These are phyloP conservation scores for Boletales sp. DNA, from an alignment of 768 basidiomycete genomes.

Conservation along the genomic window DNA sequence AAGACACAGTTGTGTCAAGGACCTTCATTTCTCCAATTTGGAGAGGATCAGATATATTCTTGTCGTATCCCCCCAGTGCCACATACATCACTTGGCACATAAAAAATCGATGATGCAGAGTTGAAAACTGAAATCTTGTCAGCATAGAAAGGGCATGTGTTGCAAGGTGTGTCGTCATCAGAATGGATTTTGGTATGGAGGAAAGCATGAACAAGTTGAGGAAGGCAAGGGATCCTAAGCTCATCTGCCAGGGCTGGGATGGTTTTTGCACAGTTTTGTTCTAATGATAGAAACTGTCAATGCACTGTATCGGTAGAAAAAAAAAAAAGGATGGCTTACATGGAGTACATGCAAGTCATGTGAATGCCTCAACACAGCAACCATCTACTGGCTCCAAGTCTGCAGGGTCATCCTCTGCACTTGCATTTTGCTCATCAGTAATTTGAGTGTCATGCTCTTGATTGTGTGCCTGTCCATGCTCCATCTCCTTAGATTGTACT, in stretches of 20 bases:
- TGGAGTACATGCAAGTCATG: background rate
- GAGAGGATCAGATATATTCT: background rate
- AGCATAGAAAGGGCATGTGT: background rate
- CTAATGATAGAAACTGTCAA: background rate
- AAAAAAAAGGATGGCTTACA: background rate
- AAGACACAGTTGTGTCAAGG: conserved; percentile 21
- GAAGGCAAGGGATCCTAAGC: background rate
- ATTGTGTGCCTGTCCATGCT: no score
- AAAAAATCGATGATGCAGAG: background rate
- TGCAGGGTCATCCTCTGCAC: no score
- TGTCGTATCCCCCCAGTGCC: background rate
- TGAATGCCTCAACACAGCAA: background rate
- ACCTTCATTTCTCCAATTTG: conserved; percentile 12
- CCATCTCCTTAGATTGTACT: no score
- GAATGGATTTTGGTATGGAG: no score
- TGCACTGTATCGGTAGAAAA: no score
- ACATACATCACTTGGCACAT: background rate
- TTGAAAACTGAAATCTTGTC: background rate
- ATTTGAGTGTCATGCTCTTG: background rate
- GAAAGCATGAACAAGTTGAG: no score
- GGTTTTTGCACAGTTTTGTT: background rate
- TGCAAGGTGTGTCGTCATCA: no score
- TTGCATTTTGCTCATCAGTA: background rate
- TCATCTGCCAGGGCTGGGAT: background rate
- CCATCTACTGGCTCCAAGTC: background rate